These are phyloP conservation scores for Mrakia blollopis DNA, from an alignment of 768 basidiomycete genomes.

Conservation along the genomic window DNA sequence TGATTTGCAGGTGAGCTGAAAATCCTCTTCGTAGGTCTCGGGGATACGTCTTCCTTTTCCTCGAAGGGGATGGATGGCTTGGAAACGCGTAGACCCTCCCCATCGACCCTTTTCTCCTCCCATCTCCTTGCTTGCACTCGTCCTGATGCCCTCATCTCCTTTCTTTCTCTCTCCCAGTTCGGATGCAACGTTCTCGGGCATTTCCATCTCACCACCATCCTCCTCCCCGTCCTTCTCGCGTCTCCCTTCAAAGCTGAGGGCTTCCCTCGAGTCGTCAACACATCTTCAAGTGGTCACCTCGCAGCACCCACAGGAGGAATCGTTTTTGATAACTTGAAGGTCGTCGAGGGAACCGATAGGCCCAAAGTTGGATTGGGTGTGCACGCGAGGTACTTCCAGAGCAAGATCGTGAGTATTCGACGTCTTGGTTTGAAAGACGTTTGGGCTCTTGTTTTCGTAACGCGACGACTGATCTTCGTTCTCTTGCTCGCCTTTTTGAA, in stretches of 20 bases:
- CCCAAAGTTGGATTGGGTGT: neutral
- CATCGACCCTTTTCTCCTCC: conserved; percentile 22
- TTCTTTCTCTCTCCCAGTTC: conserved; percentile 22
- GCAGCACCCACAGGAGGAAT: conserved; percentile 24
- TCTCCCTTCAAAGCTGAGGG: conserved; percentile 21
- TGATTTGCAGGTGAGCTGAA: conserved; percentile 26
- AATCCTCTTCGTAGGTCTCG: neutral
- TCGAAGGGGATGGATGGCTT: neutral
- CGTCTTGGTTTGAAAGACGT: neutral
- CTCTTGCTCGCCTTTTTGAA: too few species aligned
- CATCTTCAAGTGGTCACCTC: conserved; percentile 9
- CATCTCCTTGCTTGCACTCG: too few species aligned
- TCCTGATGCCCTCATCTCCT: neutral
- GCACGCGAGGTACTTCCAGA: conserved; percentile 30
- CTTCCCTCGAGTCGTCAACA: conserved; percentile 32
- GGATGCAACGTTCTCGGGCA: conserved; percentile 34
- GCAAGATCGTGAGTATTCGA: conserved; percentile 26
- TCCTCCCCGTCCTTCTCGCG: conserved; percentile 30
- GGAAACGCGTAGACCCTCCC: conserved; percentile 19
- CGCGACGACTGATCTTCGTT: too few species aligned
- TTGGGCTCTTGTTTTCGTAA: neutral
- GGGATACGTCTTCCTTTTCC: neutral
- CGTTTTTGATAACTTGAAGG: conserved; percentile 28
- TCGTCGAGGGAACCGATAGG: neutral
- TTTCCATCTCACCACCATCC: conserved; percentile 31